These are phyloP conservation scores for Coemansia aciculifera DNA, from an alignment of 192 early-diverging fungal genomes.

Conservation along the genomic window DNA sequence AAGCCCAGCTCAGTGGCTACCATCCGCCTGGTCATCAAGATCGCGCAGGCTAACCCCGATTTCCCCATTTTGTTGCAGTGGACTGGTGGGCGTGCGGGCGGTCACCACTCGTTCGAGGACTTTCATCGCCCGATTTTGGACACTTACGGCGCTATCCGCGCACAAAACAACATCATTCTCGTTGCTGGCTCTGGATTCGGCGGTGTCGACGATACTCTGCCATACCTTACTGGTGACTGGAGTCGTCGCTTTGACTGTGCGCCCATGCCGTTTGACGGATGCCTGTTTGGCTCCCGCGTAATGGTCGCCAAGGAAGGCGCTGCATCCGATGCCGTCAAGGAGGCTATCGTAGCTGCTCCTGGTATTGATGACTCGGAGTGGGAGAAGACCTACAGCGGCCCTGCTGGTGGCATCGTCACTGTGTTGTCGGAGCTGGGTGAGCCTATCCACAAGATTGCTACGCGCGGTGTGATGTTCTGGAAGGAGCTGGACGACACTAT, in stretches of 20 bases:
- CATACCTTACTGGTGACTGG: conserved; percentile 96
- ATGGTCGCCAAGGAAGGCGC: conserved; percentile 90
- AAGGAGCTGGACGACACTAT: conserved; percentile 83
- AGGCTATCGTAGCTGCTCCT: conserved; percentile 80
- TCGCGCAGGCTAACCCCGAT: conserved; percentile 79
- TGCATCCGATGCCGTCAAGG: conserved; percentile 77
- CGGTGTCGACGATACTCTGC: conserved; percentile 77
- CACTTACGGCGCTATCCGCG: conserved; percentile 70
- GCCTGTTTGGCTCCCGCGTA: conserved; percentile 89
- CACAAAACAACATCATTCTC: conserved; percentile 77
- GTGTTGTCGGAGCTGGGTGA: conserved; percentile 89
- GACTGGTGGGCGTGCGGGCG: conserved; percentile 96
- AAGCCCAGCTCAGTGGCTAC: conserved; percentile 79
- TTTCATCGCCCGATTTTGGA: conserved; percentile 85
- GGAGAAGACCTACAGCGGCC: conserved; percentile 81
- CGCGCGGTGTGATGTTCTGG: conserved; percentile 77
- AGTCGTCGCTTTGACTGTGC: conserved; percentile 72
- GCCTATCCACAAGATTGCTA: conserved; percentile 90
- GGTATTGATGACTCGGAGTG: conserved; percentile 80
- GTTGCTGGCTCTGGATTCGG: conserved; percentile 93
- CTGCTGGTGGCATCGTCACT: conserved; percentile 80
- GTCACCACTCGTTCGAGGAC: conserved; percentile 97
- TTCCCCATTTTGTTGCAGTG: conserved; percentile 94
- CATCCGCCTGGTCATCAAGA: conserved; percentile 80
- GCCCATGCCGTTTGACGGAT: conserved; percentile 95